Percentiles rank a stretch among this genome's conserved stretches.
Evolutionary conservation across 1,284 basidiomycete genomes (phyloP).

Genomic region (Neolentinus lepideus): DNA sequence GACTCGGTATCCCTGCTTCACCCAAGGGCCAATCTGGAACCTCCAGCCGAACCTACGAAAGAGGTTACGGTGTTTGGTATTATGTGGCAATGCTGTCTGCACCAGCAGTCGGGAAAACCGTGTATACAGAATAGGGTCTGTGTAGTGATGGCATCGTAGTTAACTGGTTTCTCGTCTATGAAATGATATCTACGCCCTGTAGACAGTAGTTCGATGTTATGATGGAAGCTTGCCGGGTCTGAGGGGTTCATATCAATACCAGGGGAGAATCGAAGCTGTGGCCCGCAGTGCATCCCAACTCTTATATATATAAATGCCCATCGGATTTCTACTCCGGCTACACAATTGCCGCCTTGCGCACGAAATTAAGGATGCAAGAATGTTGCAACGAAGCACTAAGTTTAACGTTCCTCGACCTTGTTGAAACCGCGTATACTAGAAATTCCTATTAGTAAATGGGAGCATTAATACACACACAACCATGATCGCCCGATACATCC

Average conservation of each 20-base stretch:
- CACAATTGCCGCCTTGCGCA: no score
- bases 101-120: conserved; percentile 70
- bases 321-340: no score
- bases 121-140: conserved; percentile 61
- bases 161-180: conserved; percentile 49
- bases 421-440: no score
- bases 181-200: conserved; percentile 61
- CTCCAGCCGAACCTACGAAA: conserved; percentile 59
- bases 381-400: no score
- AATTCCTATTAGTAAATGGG: not conserved
- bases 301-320: no score
- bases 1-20: conserved; percentile 53
- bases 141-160: conserved; percentile 29
- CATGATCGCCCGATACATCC: not conserved
- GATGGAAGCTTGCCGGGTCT: conserved; percentile 43
- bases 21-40: conserved; percentile 63
- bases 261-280: not conserved
- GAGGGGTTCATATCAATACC: not conserved
- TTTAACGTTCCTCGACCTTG: no score
- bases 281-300: no score
- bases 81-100: no score
- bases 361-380: no score
- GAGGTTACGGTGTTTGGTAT: not conserved
- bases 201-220: conserved; percentile 38
- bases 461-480: not conserved